Base-by-base conservation (phyloP, 2,329 filamentous ascomycete species). In the Xylariaceae sp. region DNA sequence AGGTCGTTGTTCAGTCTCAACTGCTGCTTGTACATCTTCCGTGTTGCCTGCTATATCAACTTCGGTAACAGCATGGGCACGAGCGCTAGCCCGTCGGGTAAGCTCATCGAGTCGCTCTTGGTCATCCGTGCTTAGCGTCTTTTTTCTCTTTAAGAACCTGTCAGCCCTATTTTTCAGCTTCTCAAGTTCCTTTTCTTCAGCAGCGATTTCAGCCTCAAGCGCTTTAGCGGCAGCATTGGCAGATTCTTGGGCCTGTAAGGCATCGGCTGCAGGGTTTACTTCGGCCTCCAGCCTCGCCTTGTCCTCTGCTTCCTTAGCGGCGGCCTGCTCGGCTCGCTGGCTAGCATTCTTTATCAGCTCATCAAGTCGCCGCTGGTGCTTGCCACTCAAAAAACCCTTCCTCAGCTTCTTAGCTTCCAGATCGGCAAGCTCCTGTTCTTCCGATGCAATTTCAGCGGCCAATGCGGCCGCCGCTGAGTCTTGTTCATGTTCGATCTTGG, bases 231-330 rank as follows among this genome's bases (percentile, higher is more conserved):
- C 67, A 32, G 57, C 60, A 26, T 29, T 10, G 3, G 41, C 22
- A 5, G 22, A 42, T 29, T 65, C 61, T 46, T 65, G 64, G 6
- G 59, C 58, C 39, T 62, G 57, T 3, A 52, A 21, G 34, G 46
- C 48, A 18, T 47, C 53, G 15, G 51, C 51, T 5, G 51, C 53
- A 18, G 55, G 47, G 16, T 56, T 49, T n/a, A 52, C 58, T 47
- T 63, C 55, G 9, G 61, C 62, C 43, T 64, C 62, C 2, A 49
- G 55, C 37, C 62, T 65, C 10, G 65, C 64, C 32, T 63, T 68
- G 51, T 75, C 72, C 48, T 71, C 69, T 13, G 70, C 71, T 34
- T 71, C 68, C 47, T 70, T 69, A 16, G 69, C 68, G 15, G 68
- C 70, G 19, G 73, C 63, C 46, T 67, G 66, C 5, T 68, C 64